Evolutionary conservation across 2,329 filamentous ascomycete species (phyloP).

Genomic region (Pseudocercospora crystallina): DNA sequence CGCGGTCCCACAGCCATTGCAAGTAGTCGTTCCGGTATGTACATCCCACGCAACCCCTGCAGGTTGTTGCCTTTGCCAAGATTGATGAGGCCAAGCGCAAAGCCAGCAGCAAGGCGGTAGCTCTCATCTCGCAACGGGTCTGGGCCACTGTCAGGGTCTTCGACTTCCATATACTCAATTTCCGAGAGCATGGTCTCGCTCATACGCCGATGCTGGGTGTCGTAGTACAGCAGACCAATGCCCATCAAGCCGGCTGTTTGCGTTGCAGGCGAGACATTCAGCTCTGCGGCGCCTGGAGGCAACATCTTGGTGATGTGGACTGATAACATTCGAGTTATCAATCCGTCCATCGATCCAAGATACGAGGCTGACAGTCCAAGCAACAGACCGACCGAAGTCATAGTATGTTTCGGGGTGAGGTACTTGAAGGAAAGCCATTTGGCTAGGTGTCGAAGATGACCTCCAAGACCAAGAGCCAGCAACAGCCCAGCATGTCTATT

Average conservation of each 20-base stretch:
- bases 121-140: slow-evolving; percentile 87
- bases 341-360: slow-evolving; percentile 93
- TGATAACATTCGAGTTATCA: slow-evolving; percentile 88
- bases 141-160: slow-evolving; percentile 65
- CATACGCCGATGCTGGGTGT: slow-evolving; percentile 96
- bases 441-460: slow-evolving; percentile 87
- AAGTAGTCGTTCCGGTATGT: slow-evolving; percentile 82
- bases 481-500: slow-evolving; percentile 96
- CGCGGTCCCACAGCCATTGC: slow-evolving; percentile 84
- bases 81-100: slow-evolving; percentile 92
- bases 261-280: slow-evolving; percentile 88
- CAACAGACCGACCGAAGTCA: slow-evolving; percentile 96
- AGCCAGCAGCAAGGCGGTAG: slow-evolving; percentile 92
- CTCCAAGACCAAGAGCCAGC: slow-evolving; percentile 86
- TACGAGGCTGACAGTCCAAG: slow-evolving; percentile 91
- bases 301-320: slow-evolving; percentile 96
- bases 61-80: slow-evolving; percentile 86
- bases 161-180: slow-evolving; percentile 82
- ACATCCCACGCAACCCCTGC: slow-evolving; percentile 89
- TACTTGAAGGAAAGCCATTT: slow-evolving; percentile 99
- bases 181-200: slow-evolving; percentile 98
- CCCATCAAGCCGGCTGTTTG: slow-evolving; percentile 98
- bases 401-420: slow-evolving; percentile 96
- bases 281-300: slow-evolving; percentile 84
- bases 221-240: slow-evolving; percentile 89